These are phyloP conservation scores for Trichoderma citrinoviride DNA, from an alignment of 2,329 filamentous ascomycete species.

Conservation along the genomic window DNA sequence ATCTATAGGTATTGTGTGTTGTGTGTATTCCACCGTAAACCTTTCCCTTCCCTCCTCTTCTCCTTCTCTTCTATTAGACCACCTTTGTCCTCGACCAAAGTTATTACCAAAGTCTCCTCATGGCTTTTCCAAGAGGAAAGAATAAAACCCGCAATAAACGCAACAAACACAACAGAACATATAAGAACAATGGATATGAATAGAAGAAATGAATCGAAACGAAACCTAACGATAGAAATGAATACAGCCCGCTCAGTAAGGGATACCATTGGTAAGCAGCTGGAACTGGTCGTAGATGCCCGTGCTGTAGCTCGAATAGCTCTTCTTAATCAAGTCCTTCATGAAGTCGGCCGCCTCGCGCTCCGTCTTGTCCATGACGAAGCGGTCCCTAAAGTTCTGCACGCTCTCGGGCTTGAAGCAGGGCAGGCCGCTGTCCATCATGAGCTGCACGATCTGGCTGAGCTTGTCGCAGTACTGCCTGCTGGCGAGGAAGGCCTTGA, in stretches of 20 bases:
- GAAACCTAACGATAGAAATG: not conserved
- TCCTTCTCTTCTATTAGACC: not conserved
- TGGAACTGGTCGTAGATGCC: constrained; percentile 98
- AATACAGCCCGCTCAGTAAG: constrained; percentile 59
- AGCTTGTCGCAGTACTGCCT: constrained; percentile 86
- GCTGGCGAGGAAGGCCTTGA: constrained; percentile 90
- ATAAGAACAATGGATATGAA: not conserved
- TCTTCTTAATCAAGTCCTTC: constrained; percentile 83
- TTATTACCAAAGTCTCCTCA: not conserved
- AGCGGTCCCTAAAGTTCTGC: constrained; percentile 85
- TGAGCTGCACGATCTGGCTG: constrained; percentile 82
- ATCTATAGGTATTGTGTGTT: not conserved
- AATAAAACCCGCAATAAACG: too few species aligned
- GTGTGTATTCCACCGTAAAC: not conserved
- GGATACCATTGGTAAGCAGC: constrained; percentile 93
- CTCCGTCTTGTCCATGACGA: constrained; percentile 88
- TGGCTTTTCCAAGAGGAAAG: not conserved
- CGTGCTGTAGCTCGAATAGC: constrained; percentile 85
- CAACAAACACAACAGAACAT: not conserved
- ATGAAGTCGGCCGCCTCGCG: constrained; percentile 94
- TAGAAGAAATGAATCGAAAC: not conserved
- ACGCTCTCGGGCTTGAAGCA: constrained; percentile 98
- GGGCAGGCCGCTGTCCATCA: constrained; percentile 93
- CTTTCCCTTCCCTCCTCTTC: not conserved
- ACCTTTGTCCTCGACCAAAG: not conserved